Percentiles rank a stretch among this genome's conserved stretches.
Conservation (phyloP, 805 yeast species). For the Sugiyamaella floridensis region DNA sequence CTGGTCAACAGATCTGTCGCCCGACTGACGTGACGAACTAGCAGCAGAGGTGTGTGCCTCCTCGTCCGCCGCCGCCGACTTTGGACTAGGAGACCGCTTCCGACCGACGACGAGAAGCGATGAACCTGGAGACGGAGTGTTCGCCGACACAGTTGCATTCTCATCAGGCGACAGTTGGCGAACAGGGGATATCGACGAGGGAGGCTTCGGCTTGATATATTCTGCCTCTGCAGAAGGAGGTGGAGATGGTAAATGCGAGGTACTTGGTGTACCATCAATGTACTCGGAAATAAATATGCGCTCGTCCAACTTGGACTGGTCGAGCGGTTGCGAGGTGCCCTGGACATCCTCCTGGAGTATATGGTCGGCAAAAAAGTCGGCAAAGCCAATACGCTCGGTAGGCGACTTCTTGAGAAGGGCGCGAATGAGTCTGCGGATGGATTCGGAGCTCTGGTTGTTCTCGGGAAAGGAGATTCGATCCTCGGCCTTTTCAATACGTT, state of each 20-base stretch:
- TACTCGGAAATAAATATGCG: conserved; percentile 82
- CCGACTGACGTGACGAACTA: background rate
- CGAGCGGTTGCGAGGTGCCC: conserved; percentile 39
- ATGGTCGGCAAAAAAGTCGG: conserved; percentile 76
- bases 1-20: conserved; percentile 40
- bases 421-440: conserved; percentile 63
- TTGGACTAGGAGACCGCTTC: background rate
- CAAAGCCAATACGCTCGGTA: conserved; percentile 77
- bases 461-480: conserved; percentile 75
- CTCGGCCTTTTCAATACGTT: conserved; percentile 75
- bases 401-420: conserved; percentile 78
- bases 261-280: conserved; percentile 28
- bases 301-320: conserved; percentile 62
- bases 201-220: background rate
- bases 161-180: background rate
- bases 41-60: background rate
- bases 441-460: conserved; percentile 52
- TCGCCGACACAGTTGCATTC: background rate
- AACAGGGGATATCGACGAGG: background rate
- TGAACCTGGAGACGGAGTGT: conserved; percentile 20
- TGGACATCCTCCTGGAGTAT: conserved; percentile 33
- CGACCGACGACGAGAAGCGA: conserved; percentile 16
- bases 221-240: conserved; percentile 1
- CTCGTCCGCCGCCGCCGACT: background rate
- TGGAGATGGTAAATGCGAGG: background rate